These are phyloP conservation scores for Candida patagonica DNA, from an alignment of 805 yeast genomes.

Conservation along the genomic window DNA sequence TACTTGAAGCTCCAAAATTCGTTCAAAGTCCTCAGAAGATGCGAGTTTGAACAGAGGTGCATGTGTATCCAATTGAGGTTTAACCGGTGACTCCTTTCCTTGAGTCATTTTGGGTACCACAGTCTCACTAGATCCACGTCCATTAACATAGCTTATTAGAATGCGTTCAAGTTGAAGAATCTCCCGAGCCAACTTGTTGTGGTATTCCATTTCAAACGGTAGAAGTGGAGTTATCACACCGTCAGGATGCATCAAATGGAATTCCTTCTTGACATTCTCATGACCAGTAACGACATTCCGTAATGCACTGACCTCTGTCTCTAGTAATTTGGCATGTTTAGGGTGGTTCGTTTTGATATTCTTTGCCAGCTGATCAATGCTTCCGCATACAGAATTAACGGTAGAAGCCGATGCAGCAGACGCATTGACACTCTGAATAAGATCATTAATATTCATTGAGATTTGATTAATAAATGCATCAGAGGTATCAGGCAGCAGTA, in stretches of 20 bases:
- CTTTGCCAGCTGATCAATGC: conserved; percentile 13
- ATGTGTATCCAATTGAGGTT: conserved; percentile 3
- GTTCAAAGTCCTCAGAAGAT: conserved; percentile 10
- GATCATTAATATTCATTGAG: conserved; percentile 21
- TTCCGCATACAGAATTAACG: conserved; percentile 13
- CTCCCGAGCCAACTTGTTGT: conserved; percentile 14
- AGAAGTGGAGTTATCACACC: not conserved
- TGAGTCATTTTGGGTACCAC: not conserved
- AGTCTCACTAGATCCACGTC: not conserved
- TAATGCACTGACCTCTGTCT: conserved; percentile 13
- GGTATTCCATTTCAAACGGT: conserved; percentile 8
- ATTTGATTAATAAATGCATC: conserved; percentile 18
- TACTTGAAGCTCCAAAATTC: conserved; percentile 14
- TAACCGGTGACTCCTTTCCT: not conserved
- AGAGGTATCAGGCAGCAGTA: conserved; percentile 20
- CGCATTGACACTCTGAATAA: conserved; percentile 20
- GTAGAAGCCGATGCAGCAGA: conserved; percentile 18
- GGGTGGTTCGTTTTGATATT: conserved; percentile 8
- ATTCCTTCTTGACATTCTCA: conserved; percentile 7
- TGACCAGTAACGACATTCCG: conserved; percentile 8
- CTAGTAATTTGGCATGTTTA: conserved; percentile 12
- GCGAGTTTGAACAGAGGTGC: conserved; percentile 4
- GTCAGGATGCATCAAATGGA: conserved; percentile 1
- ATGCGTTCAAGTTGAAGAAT: conserved; percentile 17
- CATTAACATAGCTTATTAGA: conserved; percentile 17